Evolutionary conservation across 2,329 filamentous ascomycete species (phyloP).

Genomic region (Huntiella bhutanensis): DNA sequence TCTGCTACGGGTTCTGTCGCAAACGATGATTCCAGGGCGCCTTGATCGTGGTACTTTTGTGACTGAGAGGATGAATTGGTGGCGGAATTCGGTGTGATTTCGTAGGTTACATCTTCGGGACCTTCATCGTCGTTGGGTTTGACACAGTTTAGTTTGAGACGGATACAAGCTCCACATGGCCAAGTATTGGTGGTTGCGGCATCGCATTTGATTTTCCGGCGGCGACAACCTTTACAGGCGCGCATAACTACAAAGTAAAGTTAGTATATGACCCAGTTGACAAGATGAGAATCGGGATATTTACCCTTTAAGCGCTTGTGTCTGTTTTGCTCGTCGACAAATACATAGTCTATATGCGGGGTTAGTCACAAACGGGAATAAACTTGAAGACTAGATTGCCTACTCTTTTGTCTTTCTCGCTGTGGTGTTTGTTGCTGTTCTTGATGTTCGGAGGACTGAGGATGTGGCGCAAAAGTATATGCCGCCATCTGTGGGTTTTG

Average conservation of each 20-base stretch:
- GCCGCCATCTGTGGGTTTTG: constrained; percentile 53
- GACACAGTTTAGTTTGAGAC: constrained; percentile 82
- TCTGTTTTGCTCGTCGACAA: constrained; percentile 95
- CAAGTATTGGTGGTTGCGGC: constrained; percentile 92
- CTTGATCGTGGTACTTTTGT: constrained; percentile 1
- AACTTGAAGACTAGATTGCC: not conserved
- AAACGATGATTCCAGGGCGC: constrained; percentile 4
- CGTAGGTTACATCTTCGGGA: constrained; percentile 17
- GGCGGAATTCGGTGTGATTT: constrained; percentile 4
- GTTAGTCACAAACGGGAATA: too few relatives aligned
- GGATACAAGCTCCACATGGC: constrained; percentile 87
- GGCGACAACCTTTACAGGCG: constrained; percentile 85
- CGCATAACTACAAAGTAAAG: constrained; percentile 55
- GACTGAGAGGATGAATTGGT: not conserved
- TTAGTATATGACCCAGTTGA: not conserved
- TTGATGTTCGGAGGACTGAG: constrained; percentile 26
- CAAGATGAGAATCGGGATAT: constrained; percentile 9
- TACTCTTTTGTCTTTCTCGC: constrained; percentile 11
- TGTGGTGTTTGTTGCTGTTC: constrained; percentile 20
- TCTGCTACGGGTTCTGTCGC: constrained; percentile 5
- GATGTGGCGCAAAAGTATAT: constrained; percentile 54
- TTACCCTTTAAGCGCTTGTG: constrained; percentile 90
- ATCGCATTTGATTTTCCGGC: constrained; percentile 96
- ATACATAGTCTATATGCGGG: constrained; percentile 65
- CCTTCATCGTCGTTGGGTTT: constrained; percentile 60